A percentile compares a stretch with the other conserved stretches of the same genome.
Conservation (phyloP, 2,329 filamentous ascomycete genomes). For the Ambrosiella xylebori region DNA sequence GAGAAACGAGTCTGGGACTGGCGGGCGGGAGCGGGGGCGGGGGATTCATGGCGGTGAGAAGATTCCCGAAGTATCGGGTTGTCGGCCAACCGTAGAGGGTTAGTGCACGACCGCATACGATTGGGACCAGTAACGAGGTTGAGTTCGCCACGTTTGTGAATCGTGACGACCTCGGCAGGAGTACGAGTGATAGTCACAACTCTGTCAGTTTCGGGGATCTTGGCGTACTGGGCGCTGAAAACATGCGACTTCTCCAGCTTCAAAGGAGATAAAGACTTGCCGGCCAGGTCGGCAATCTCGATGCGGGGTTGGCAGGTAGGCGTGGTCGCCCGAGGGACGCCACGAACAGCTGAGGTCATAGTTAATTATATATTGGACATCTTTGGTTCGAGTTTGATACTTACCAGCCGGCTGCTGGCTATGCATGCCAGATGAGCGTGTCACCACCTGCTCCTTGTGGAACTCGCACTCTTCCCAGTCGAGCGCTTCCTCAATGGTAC, state of each 20-base stretch:
- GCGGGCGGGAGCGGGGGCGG: not conserved
- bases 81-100: not conserved
- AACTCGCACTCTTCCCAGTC: slow-evolving; percentile 9
- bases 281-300: too few relatives aligned
- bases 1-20: not conserved
- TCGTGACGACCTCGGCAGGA: not conserved
- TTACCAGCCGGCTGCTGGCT: not conserved
- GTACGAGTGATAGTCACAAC: not conserved
- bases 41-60: too few relatives aligned
- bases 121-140: not conserved
- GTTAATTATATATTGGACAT: too few relatives aligned
- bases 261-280: too few relatives aligned
- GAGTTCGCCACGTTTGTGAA: not conserved
- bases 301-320: too few relatives aligned
- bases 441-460: not conserved
- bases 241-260: too few relatives aligned
- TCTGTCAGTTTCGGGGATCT: too few relatives aligned
- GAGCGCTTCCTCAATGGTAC: slow-evolving; percentile 3
- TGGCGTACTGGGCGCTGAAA: too few relatives aligned
- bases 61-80: not conserved
- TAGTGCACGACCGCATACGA: not conserved
- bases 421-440: not conserved
- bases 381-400: too few relatives aligned
- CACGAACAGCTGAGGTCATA: too few relatives aligned
- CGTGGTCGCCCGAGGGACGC: too few relatives aligned